phyloP scores from a whole-genome alignment of 2,329 filamentous ascomycete species.

The Cladophialophora psammophila region DNA sequence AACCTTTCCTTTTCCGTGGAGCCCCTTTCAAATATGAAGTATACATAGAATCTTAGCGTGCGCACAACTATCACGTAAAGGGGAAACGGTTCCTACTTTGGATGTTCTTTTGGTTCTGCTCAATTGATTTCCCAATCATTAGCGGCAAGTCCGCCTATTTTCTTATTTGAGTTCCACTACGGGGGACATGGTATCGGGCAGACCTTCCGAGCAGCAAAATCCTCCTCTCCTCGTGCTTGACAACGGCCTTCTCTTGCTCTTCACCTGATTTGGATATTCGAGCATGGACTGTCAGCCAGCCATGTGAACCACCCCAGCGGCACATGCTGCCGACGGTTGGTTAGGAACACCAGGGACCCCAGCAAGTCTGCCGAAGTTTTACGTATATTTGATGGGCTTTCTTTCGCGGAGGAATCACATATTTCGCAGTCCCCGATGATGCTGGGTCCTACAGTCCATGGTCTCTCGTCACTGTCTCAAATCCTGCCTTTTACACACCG shows the following conservation, averaged over 20 bases:
- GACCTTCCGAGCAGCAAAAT: background rate
- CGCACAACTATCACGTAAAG: background rate
- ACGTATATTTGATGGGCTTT: background rate
- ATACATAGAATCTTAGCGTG: background rate
- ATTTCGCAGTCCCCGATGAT: background rate
- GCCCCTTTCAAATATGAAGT: background rate
- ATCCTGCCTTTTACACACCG: background rate
- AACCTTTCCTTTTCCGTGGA: background rate
- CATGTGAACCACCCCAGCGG: background rate
- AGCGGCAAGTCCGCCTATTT: background rate
- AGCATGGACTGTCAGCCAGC: constrained; percentile 11
- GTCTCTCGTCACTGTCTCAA: constrained; percentile 4
- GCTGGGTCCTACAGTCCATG: background rate
- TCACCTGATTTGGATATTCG: background rate
- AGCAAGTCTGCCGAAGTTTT: background rate
- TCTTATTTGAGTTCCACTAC: background rate
- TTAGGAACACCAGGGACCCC: background rate
- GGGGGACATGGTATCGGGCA: background rate
- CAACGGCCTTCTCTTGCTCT: background rate
- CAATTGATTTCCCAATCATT: background rate
- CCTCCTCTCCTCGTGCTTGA: background rate
- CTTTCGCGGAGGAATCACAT: background rate
- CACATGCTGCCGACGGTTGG: background rate
- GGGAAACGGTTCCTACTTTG: background rate
- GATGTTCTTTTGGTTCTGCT: background rate